A percentile compares a stretch with the other conserved stretches of the same genome.
Conservation (phyloP, 1,284 basidiomycete species). For the Ceratobasidium sp. region DNA sequence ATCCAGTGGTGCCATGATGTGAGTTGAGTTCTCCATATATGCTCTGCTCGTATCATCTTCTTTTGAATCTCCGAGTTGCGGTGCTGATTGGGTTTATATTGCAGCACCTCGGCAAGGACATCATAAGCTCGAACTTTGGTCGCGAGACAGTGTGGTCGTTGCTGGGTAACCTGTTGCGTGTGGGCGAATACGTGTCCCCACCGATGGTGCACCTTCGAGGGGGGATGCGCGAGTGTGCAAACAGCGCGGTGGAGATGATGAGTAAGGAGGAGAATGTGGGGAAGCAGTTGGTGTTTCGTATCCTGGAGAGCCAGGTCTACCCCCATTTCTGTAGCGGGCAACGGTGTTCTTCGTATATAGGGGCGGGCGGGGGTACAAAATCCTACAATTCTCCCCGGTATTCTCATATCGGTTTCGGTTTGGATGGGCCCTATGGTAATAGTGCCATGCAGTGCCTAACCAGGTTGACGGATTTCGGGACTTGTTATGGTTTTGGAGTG, state of each 20-base stretch:
- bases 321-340: too few relatives aligned
- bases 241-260: conserved; percentile 26
- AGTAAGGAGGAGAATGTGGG: neutral
- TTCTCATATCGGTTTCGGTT: too few relatives aligned
- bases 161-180: conserved; percentile 22
- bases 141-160: conserved; percentile 34
- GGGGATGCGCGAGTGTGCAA: conserved; percentile 31
- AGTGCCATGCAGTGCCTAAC: too few relatives aligned
- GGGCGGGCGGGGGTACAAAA: too few relatives aligned
- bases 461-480: too few relatives aligned
- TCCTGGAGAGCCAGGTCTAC: neutral
- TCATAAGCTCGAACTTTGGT: conserved; percentile 7
- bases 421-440: too few relatives aligned
- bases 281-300: conserved; percentile 24
- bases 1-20: conserved; percentile 20
- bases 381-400: too few relatives aligned
- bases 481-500: too few relatives aligned
- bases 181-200: conserved; percentile 26
- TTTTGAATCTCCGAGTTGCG: too few relatives aligned
- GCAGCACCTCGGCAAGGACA: conserved; percentile 36
- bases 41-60: neutral
- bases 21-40: too few relatives aligned
- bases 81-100: too few relatives aligned
- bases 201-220: conserved; percentile 21
- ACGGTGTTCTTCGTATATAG: too few relatives aligned